phyloP scores from a whole-genome alignment of 2,329 filamentous ascomycete genomes.

The Incumbomyces delicatus region DNA sequence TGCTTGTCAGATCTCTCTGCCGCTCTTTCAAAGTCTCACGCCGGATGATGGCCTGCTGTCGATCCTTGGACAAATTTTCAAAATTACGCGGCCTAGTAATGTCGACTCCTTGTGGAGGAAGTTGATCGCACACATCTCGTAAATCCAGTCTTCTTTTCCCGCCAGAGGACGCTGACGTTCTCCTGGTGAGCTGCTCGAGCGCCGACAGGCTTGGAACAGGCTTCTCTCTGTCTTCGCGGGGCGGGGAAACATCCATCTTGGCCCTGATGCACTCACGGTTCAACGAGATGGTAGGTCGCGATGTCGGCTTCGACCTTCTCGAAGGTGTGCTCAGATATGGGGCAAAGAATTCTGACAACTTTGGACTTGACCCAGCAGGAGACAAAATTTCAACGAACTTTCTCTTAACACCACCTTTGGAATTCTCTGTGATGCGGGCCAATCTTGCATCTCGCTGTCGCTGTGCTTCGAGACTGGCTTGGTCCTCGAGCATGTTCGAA shows the following conservation, averaged over 20 bases:
- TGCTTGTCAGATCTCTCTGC: constrained; percentile 12
- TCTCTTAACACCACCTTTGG: neutral
- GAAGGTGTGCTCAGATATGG: neutral
- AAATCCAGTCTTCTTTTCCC: too few species aligned
- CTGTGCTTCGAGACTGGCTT: neutral
- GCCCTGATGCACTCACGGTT: neutral
- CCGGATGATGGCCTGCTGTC: constrained; percentile 9
- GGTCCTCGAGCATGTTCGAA: neutral
- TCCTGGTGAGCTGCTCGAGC: constrained; percentile 1
- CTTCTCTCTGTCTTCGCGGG: neutral
- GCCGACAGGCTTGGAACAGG: neutral
- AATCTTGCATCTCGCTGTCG: constrained; percentile 1
- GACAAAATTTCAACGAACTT: neutral
- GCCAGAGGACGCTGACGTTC: neutral
- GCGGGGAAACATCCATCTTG: neutral
- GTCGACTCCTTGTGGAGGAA: neutral
- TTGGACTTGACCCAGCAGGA: neutral
- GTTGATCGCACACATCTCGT: neutral
- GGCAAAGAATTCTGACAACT: neutral
- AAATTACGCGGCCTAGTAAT: neutral
- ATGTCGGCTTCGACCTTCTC: neutral
- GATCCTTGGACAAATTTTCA: neutral
- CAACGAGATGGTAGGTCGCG: neutral
- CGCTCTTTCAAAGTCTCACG: constrained; percentile 15
- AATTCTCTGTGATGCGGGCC: neutral